Evolutionary conservation across 306 rosid species (phyloP).

Genomic region (Cucumis hystrix): DNA sequence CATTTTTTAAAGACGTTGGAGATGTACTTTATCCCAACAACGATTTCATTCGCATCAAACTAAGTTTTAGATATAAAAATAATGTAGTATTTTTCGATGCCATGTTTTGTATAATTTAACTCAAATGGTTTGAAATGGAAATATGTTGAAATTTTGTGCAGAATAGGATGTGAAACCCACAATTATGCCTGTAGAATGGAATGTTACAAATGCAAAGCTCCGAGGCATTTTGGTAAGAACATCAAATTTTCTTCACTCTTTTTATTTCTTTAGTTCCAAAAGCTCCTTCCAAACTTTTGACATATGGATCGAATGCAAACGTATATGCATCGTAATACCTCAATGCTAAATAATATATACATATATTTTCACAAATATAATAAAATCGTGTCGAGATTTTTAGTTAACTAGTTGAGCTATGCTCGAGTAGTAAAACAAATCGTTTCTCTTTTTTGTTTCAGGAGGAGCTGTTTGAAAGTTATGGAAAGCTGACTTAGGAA

Average conservation of each 20-base stretch:
- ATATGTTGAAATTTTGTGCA: constrained; percentile 19
- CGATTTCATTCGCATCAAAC: too few species aligned
- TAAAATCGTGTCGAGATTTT: not conserved
- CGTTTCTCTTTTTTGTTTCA: not conserved
- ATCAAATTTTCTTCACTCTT: not conserved
- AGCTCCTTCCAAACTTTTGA: too few species aligned
- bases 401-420: not conserved
- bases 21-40: too few species aligned
- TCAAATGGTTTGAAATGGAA: not conserved
- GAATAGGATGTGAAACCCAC: constrained; percentile 74
- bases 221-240: constrained; percentile 43
- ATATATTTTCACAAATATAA: too few species aligned
- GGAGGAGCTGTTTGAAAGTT: not conserved
- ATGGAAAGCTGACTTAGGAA: not conserved
- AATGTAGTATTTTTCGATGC: too few species aligned
- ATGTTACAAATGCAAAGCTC: constrained; percentile 68
- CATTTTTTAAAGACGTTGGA: too few species aligned
- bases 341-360: not conserved
- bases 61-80: too few species aligned
- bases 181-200: constrained; percentile 76
- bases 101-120: too few species aligned
- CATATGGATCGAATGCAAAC: too few species aligned
- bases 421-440: not conserved
- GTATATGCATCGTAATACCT: too few species aligned
- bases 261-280: too few species aligned